Percentiles rank a stretch among this genome's conserved stretches.
Evolutionary conservation across 495 filamentous ascomycete genomes (phyloP).

Genomic region (Penicillium mononematosum): DNA sequence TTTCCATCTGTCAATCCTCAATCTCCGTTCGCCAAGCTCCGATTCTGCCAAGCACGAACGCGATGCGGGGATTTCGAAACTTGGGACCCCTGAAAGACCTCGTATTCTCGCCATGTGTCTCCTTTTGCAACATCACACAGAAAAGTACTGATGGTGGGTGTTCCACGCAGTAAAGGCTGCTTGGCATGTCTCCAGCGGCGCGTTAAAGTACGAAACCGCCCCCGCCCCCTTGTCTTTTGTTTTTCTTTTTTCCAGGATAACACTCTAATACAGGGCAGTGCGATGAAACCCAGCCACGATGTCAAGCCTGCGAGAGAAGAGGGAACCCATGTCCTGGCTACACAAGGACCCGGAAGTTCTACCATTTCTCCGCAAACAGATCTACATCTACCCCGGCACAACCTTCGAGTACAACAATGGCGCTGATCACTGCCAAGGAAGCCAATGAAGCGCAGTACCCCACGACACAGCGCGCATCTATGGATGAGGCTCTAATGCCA

Average conservation of each 20-base stretch:
- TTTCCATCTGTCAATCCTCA: no score
- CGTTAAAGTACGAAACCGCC: constrained; percentile 32
- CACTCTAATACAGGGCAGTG: constrained; percentile 22
- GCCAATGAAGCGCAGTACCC: no score
- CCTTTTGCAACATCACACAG: background rate
- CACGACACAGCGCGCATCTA: background rate
- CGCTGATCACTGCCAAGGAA: background rate
- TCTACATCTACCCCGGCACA: background rate
- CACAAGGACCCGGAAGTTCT: constrained; percentile 24
- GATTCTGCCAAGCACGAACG: no score
- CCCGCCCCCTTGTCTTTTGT: background rate
- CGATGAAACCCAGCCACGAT: constrained; percentile 32
- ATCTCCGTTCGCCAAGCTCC: no score
- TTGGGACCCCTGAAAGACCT: background rate
- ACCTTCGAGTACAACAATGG: background rate
- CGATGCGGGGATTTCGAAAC: no score
- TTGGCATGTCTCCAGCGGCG: constrained; percentile 36
- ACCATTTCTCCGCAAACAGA: constrained; percentile 3
- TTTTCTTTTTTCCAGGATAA: no score
- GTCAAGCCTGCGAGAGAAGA: constrained; percentile 30
- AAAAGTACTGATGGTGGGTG: constrained; percentile 37
- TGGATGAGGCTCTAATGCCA: constrained; percentile 23
- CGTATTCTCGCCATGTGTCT: constrained; percentile 9
- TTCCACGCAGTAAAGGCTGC: constrained; percentile 41
- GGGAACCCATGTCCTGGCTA: constrained; percentile 35